Evolutionary conservation across 805 yeast species (phyloP).

Genomic region (Candida mattraensis): DNA sequence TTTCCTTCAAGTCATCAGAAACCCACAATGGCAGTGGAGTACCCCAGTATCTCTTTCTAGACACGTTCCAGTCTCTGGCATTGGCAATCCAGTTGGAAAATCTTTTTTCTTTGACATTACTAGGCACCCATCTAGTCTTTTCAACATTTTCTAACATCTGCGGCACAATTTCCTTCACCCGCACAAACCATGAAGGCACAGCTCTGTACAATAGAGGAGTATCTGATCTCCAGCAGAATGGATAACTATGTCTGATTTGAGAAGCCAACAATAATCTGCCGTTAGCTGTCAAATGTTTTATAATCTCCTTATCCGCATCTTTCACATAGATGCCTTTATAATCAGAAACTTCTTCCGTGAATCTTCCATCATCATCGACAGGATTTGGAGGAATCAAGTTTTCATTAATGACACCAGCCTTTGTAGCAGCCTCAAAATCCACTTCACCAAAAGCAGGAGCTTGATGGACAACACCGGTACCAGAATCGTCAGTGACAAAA

Average conservation of each 20-base stretch:
- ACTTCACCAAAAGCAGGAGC: slow-evolving; percentile 99
- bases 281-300: slow-evolving; percentile 73
- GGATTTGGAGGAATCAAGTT: slow-evolving; percentile 84
- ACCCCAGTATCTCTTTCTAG: slow-evolving; percentile 99
- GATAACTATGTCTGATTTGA: slow-evolving; percentile 94
- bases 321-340: slow-evolving; percentile 86
- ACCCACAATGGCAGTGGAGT: slow-evolving; percentile 99
- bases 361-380: slow-evolving; percentile 88
- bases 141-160: slow-evolving; percentile 85
- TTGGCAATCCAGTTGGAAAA: slow-evolving; percentile 97
- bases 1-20: slow-evolving; percentile 87
- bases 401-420: slow-evolving; percentile 71
- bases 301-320: slow-evolving; percentile 91
- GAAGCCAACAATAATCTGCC: slow-evolving; percentile 75
- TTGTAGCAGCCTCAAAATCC: slow-evolving; percentile 83
- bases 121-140: slow-evolving; percentile 93
- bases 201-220: slow-evolving; percentile 95
- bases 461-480: slow-evolving; percentile 99
- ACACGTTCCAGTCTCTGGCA: slow-evolving; percentile 98
- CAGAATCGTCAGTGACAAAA: slow-evolving; percentile 89
- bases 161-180: slow-evolving; percentile 84
- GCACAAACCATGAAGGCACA: slow-evolving; percentile 98
- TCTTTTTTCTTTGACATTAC: slow-evolving; percentile 86
- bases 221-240: slow-evolving; percentile 99
- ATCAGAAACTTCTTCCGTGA: slow-evolving; percentile 72